phyloP scores from a whole-genome alignment of 139 green algal species.

The Chlorella sorokiniana region DNA sequence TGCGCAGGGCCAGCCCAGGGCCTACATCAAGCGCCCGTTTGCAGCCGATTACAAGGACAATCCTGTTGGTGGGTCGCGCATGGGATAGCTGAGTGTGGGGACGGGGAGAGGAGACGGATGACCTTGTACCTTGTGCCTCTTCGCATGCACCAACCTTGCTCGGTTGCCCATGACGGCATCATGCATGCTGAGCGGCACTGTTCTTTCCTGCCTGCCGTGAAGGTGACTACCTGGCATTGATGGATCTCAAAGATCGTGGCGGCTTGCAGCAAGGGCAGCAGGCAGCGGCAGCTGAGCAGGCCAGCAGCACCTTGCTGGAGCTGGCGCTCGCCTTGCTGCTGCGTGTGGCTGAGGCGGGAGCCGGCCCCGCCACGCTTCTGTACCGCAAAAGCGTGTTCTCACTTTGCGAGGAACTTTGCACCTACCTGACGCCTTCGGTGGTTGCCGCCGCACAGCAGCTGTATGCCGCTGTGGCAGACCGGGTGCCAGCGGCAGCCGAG shows the following conservation, averaged over 20 bases:
- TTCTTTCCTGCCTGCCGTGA: neutral
- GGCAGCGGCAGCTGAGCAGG: neutral
- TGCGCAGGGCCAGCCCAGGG: constrained; percentile 4
- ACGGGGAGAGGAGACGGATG: neutral
- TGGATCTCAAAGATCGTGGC: constrained; percentile 5
- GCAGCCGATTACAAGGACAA: constrained; percentile 48
- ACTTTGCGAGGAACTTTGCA: constrained; percentile 17
- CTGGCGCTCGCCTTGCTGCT: neutral
- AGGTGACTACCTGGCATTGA: constrained; percentile 38
- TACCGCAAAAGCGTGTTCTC: neutral
- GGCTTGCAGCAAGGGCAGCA: neutral
- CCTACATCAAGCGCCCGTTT: constrained; percentile 43
- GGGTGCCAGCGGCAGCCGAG: neutral
- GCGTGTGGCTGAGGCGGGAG: neutral
- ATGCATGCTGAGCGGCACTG: neutral
- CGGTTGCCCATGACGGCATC: neutral
- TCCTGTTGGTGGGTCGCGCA: constrained; percentile 11
- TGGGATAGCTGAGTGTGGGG: neutral
- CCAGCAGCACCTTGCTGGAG: constrained; percentile 18
- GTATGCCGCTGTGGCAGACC: neutral
- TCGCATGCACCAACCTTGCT: no score
- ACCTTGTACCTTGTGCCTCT: no score
- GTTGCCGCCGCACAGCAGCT: constrained; percentile 4
- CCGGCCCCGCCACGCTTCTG: constrained; percentile 6
- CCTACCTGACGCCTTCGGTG: constrained; percentile 25